These are phyloP conservation scores for Myochromella boudieri DNA, from an alignment of 768 basidiomycete genomes.

Conservation along the genomic window DNA sequence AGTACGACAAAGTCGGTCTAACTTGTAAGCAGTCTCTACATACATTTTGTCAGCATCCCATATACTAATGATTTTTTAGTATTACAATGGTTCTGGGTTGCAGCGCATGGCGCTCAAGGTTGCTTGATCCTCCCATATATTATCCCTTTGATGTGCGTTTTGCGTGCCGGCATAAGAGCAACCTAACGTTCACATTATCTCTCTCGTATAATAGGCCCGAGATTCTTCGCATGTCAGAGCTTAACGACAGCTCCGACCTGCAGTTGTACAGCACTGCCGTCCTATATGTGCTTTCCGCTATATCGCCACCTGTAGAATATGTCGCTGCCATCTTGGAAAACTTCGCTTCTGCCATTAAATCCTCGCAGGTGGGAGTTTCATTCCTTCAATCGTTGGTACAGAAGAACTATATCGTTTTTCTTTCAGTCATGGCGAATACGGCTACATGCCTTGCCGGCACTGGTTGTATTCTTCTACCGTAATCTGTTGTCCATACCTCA, in stretches of 20 bases:
- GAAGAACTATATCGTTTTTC: background rate
- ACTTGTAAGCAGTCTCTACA: constrained; percentile 54
- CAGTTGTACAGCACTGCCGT: constrained; percentile 81
- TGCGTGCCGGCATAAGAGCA: constrained; percentile 1
- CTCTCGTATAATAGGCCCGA: constrained; percentile 62
- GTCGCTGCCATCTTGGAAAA: constrained; percentile 58
- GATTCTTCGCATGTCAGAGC: constrained; percentile 86
- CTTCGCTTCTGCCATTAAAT: constrained; percentile 72
- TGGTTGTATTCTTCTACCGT: constrained; percentile 90
- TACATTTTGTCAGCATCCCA: constrained; percentile 4
- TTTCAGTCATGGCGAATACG: constrained; percentile 88
- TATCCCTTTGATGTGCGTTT: constrained; percentile 70
- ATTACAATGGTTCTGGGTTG: constrained; percentile 77
- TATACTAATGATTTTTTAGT: constrained; percentile 43
- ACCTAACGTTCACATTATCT: background rate
- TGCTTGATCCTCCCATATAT: constrained; percentile 76
- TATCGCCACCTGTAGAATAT: constrained; percentile 70
- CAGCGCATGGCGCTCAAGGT: constrained; percentile 74
- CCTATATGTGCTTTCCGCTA: constrained; percentile 78
- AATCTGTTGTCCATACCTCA: constrained; percentile 79
- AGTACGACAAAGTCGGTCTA: constrained; percentile 88
- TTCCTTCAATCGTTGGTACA: background rate
- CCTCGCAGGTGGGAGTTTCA: constrained; percentile 59
- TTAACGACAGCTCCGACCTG: constrained; percentile 82
- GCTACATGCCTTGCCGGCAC: constrained; percentile 80